A percentile compares a stretch with the other conserved stretches of the same genome.
phyloP scores from a whole-genome alignment of 306 rosid genomes.

The Trifolium pratense region DNA sequence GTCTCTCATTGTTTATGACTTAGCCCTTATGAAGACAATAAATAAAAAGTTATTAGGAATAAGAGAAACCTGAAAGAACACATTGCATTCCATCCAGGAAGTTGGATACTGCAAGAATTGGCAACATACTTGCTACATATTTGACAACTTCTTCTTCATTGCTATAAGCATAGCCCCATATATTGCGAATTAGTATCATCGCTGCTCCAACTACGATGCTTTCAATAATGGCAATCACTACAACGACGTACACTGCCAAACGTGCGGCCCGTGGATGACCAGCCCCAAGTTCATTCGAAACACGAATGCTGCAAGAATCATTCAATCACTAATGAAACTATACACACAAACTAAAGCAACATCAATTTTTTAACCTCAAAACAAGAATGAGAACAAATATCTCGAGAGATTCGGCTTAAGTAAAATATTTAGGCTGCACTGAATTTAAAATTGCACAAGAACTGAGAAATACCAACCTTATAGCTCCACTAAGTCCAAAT shows the following conservation, averaged over 20 bases:
- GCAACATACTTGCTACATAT: conserved; percentile 67
- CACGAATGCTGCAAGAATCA: conserved; percentile 56
- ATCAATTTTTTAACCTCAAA: neutral
- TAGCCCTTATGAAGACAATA: neutral
- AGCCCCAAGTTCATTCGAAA: conserved; percentile 53
- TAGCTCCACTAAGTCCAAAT: conserved; percentile 8
- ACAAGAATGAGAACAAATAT: neutral
- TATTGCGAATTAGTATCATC: conserved; percentile 61
- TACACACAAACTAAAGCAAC: neutral
- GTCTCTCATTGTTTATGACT: neutral
- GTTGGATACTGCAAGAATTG: conserved; percentile 66
- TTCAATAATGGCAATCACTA: conserved; percentile 39
- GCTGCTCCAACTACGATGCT: conserved; percentile 50
- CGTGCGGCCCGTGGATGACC: conserved; percentile 45
- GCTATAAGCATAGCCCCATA: conserved; percentile 78
- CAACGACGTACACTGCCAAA: conserved; percentile 43
- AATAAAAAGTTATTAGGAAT: neutral
- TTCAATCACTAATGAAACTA: neutral
- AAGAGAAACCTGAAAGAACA: conserved; percentile 70
- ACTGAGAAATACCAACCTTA: neutral
- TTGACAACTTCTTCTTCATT: conserved; percentile 62
- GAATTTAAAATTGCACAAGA: no score
- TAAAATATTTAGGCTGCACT: neutral
- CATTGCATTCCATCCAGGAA: conserved; percentile 76
- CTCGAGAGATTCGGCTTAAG: neutral